phyloP scores from a whole-genome alignment of 2,329 filamentous ascomycete genomes.

The Ophiostoma sp. region DNA sequence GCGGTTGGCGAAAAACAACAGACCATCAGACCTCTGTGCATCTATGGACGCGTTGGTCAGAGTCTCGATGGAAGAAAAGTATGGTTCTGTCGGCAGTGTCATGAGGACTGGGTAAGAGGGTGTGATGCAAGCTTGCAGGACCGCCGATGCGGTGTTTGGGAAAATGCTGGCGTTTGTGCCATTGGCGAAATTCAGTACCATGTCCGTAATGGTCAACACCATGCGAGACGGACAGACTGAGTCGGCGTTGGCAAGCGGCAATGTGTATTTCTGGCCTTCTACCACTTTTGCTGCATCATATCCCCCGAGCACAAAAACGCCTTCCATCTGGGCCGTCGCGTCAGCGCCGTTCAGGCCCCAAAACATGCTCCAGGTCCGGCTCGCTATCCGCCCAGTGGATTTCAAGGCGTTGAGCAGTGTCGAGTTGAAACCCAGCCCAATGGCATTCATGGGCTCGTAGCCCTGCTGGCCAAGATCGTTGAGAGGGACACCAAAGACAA shows the following conservation, averaged over 20 bases:
- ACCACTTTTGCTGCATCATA: slow-evolving; percentile 31
- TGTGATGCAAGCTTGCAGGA: not conserved
- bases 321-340: slow-evolving; percentile 26
- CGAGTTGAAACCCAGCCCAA: not conserved
- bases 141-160: not conserved
- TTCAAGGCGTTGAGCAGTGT: not conserved
- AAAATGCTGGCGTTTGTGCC: not conserved
- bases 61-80: not conserved
- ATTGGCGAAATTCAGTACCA: not conserved
- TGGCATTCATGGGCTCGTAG: not conserved
- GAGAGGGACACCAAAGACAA: not conserved
- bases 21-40: not conserved
- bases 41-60: not conserved
- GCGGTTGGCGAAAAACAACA: not conserved
- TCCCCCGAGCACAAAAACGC: slow-evolving; percentile 32
- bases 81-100: not conserved
- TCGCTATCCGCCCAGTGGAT: slow-evolving; percentile 28
- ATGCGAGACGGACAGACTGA: not conserved
- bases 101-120: not conserved
- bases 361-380: slow-evolving; percentile 33
- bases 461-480: not conserved
- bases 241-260: not conserved
- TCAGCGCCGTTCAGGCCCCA: slow-evolving; percentile 30
- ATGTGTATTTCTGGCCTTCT: slow-evolving; percentile 7
- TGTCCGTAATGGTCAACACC: not conserved